Evolutionary conservation across 495 filamentous ascomycete genomes (phyloP), one percentile per base, ranked within the genome.

Genomic region (Hypoxylon lenormandii): DNA sequence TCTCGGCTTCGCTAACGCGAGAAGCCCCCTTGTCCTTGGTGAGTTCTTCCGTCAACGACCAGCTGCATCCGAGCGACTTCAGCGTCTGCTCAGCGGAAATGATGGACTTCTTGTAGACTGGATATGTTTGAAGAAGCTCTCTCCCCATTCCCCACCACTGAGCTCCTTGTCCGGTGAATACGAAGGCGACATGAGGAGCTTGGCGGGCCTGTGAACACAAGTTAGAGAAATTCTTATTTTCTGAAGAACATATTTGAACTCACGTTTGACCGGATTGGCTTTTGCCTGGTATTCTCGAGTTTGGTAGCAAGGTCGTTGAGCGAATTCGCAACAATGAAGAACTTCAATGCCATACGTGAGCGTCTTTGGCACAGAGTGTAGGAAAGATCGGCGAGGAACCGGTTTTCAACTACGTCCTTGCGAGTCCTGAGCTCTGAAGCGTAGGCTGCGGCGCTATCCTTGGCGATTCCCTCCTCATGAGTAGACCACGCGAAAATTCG

Each of bases 61-160:
- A 52, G 13, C 1, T 18, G 21, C 46, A 22, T n/a, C 46, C 46
- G 5, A 49, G 46, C 6, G 10, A 13, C 19, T 23, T 28, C 11
- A 49, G 11, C n/a, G 15, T 42, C 13, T 42, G 38, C 4, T 42
- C 15, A 15, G 38, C 12, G 4, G 12, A 15, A 1, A n/a, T n/a
- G 38, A 26, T 23, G 6, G 10, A 12, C 21, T 26, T 49, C 16
- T 2, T 12, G 30, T 10, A 56, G n/a, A 11, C 13, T 22, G 28
- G 36, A 15, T 59, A 43, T 8, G 30, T 33, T 8, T 68, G 23
- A 4, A 81, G 59, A 0, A 78, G 45, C 5, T 77, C 63, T 1
- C 54, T 50, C 26, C 78, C 80, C 81, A 85, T 85, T 0, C 46
- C 47, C 0, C 76, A 49, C 81, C 81, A 86, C 38, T 85, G 83